phyloP scores from a whole-genome alignment of 2,329 filamentous ascomycete species.

The Xylariales sp. region DNA sequence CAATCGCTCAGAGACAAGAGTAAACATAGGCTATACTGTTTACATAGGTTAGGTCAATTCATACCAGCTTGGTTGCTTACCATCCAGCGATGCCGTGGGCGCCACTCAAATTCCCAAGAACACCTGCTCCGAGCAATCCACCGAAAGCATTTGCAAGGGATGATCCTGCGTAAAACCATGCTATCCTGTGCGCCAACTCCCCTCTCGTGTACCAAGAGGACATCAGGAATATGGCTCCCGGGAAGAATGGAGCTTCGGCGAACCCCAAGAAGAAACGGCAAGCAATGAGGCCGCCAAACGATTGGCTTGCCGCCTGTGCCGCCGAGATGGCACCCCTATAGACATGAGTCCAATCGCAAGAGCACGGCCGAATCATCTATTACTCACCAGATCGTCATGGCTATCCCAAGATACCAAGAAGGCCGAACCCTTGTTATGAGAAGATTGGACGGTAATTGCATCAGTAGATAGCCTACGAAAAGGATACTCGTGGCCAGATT shows the following conservation, averaged over 20 bases:
- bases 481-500: constrained; percentile 51
- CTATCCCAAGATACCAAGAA: constrained; percentile 45
- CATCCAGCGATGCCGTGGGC: constrained; percentile 34
- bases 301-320: constrained; percentile 41
- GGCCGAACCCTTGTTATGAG: constrained; percentile 49
- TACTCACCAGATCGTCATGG: constrained; percentile 32
- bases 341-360: not conserved
- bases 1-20: no score
- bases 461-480: constrained; percentile 56
- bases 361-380: not conserved
- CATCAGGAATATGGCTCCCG: constrained; percentile 38
- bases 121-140: constrained; percentile 44
- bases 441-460: constrained; percentile 59
- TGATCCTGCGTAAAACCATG: constrained; percentile 42
- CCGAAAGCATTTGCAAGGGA: constrained; percentile 48
- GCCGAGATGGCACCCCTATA: constrained; percentile 27
- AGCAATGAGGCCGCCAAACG: constrained; percentile 37
- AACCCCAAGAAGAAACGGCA: constrained; percentile 45
- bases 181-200: constrained; percentile 40
- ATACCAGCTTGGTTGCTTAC: constrained; percentile 12
- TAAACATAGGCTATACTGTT: no score
- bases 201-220: constrained; percentile 39
- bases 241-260: constrained; percentile 47
- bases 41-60: no score
- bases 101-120: constrained; percentile 37